phyloP scores from a whole-genome alignment of 2,329 filamentous ascomycete species.

The Ascocoryne sarcoides region DNA sequence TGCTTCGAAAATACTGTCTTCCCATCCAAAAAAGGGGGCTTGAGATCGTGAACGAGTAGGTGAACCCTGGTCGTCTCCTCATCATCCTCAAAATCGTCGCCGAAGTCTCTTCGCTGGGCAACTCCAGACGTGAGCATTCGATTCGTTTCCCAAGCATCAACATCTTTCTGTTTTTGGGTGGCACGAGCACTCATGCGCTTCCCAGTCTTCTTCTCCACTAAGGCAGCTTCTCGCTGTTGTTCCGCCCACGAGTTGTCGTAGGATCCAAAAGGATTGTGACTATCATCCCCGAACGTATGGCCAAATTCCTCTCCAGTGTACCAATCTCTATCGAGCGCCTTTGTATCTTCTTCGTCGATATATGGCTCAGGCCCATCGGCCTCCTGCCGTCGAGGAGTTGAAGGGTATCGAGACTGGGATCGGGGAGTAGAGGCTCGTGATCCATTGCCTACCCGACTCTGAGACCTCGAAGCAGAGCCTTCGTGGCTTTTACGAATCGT shows the following conservation, averaged over 20 bases:
- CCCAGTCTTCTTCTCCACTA: slow-evolving; percentile 75
- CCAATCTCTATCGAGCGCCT: slow-evolving; percentile 82
- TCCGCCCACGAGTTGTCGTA: slow-evolving; percentile 64
- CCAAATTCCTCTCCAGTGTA: slow-evolving; percentile 80
- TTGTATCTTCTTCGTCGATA: slow-evolving; percentile 58
- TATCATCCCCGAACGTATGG: slow-evolving; percentile 80
- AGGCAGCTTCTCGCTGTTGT: slow-evolving; percentile 61
- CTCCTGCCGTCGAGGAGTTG: slow-evolving; percentile 38
- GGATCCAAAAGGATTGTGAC: slow-evolving; percentile 84
- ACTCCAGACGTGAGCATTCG: slow-evolving; percentile 96
- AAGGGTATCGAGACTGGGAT: slow-evolving; percentile 25
- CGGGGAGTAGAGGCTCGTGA: slow-evolving; percentile 28
- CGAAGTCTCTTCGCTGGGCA: slow-evolving; percentile 77
- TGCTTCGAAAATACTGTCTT: slow-evolving; percentile 97
- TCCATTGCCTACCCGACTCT: slow-evolving; percentile 27
- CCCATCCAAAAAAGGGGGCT: slow-evolving; percentile 90
- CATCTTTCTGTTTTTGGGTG: slow-evolving; percentile 83
- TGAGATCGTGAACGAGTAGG: slow-evolving; percentile 84
- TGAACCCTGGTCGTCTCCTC: slow-evolving; percentile 86
- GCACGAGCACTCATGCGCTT: slow-evolving; percentile 62
- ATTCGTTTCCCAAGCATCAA: slow-evolving; percentile 97
- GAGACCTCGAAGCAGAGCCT: slow-evolving; percentile 32
- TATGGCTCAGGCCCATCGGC: slow-evolving; percentile 55
- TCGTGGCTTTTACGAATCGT: slow-evolving; percentile 13
- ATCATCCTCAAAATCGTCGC: slow-evolving; percentile 78